Conservation (phyloP, 1,284 basidiomycete species). For the Pisolithus thermaeus region DNA sequence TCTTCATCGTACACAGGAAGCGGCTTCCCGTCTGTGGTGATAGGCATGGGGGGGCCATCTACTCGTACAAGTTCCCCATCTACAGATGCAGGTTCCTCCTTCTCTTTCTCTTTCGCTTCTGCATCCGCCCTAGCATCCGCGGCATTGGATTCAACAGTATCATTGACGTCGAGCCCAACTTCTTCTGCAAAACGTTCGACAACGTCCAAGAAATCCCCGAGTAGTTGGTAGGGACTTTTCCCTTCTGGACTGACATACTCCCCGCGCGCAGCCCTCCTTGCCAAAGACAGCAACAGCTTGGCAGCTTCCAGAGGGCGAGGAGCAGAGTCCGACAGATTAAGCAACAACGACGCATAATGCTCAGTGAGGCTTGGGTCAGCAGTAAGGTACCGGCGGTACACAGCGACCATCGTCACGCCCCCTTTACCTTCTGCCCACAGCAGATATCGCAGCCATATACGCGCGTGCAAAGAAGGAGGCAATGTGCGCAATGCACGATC, state of each 20-base stretch:
- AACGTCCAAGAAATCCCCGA: conserved; percentile 90
- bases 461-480: conserved; percentile 89
- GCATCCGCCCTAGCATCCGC: conserved; percentile 39
- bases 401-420: conserved; percentile 78
- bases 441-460: conserved; percentile 94
- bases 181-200: conserved; percentile 90
- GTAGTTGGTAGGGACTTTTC: conserved; percentile 93
- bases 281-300: conserved; percentile 82
- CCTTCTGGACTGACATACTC: conserved; percentile 87
- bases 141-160: conserved; percentile 36
- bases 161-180: conserved; percentile 85
- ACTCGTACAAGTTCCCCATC: conserved; percentile 69
- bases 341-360: conserved; percentile 74
- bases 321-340: conserved; percentile 56
- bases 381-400: conserved; percentile 88
- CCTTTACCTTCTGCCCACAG: conserved; percentile 86
- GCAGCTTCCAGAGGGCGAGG: conserved; percentile 92
- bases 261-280: conserved; percentile 77
- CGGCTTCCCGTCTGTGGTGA: conserved; percentile 45
- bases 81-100: conserved; percentile 43
- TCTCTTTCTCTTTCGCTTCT: conserved; percentile 33
- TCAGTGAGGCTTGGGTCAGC: conserved; percentile 85
- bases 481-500: conserved; percentile 93
- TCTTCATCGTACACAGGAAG: conserved; percentile 67
- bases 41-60: conserved; percentile 61